These are phyloP conservation scores for Auriscalpium vulgare DNA, from an alignment of 768 basidiomycete species.

Conservation along the genomic window DNA sequence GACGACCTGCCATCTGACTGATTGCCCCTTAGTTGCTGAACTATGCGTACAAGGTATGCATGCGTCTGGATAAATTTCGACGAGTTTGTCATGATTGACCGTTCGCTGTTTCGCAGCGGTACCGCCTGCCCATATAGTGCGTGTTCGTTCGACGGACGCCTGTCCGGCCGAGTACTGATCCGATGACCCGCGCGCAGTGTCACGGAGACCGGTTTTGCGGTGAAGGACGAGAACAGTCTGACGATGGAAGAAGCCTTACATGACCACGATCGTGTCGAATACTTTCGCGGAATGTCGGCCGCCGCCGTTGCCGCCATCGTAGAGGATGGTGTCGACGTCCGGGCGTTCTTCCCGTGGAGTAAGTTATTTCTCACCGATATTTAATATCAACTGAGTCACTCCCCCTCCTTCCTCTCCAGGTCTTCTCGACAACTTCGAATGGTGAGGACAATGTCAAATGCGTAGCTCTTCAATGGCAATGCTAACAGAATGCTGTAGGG, in stretches of 20 bases:
- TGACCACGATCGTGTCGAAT: conserved; percentile 58
- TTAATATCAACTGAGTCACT: neutral
- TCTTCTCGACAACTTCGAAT: conserved; percentile 67
- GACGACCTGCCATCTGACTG: neutral
- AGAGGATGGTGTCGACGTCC: conserved; percentile 55
- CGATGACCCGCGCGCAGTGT: conserved; percentile 30
- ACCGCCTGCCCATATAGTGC: conserved; percentile 48
- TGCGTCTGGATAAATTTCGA: neutral
- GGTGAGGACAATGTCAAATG: conserved; percentile 23
- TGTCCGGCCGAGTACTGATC: too few species aligned
- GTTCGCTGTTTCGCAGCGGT: conserved; percentile 24
- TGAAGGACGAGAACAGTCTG: conserved; percentile 52
- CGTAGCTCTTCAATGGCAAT: neutral
- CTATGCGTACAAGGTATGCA: conserved; percentile 57
- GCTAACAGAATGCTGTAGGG: conserved; percentile 23
- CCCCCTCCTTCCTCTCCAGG: conserved; percentile 26
- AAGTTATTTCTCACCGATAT: conserved; percentile 17
- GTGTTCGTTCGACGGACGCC: conserved; percentile 8
- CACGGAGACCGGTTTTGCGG: conserved; percentile 70
- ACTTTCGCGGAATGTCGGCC: conserved; percentile 52
- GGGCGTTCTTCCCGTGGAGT: conserved; percentile 66
- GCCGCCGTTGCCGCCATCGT: conserved; percentile 46
- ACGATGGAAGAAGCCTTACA: conserved; percentile 44
- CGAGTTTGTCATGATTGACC: neutral
- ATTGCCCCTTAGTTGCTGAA: conserved; percentile 40